Evolutionary conservation across 495 filamentous ascomycete genomes (phyloP).

Genomic region (Tuber magnatum): DNA sequence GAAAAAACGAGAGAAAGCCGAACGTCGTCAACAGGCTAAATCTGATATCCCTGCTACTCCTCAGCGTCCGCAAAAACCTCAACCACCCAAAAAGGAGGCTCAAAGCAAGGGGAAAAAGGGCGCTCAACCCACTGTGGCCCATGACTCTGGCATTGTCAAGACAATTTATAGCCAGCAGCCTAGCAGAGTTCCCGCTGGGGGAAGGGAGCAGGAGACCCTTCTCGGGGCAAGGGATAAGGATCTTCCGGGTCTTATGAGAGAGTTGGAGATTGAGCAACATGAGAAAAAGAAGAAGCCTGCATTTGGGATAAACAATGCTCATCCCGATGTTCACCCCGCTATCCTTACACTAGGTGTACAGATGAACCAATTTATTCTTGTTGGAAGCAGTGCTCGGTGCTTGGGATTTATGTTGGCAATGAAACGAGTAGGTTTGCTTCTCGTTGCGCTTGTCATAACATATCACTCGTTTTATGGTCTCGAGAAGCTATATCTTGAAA

Average conservation of each 20-base stretch:
- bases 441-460: background rate
- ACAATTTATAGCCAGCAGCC: slow-evolving; percentile 30
- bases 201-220: slow-evolving; percentile 40
- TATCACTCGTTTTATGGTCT: background rate
- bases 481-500: background rate
- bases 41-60: slow-evolving; percentile 37
- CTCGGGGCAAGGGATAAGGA: slow-evolving; percentile 44
- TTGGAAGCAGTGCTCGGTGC: slow-evolving; percentile 81
- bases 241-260: slow-evolving; percentile 45
- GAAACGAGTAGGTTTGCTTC: slow-evolving; percentile 58
- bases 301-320: slow-evolving; percentile 64
- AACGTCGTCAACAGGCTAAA: slow-evolving; percentile 60
- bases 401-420: slow-evolving; percentile 82
- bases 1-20: slow-evolving; percentile 71
- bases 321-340: slow-evolving; percentile 84
- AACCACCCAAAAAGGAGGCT: slow-evolving; percentile 37
- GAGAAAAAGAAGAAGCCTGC: slow-evolving; percentile 70
- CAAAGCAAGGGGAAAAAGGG: slow-evolving; percentile 38
- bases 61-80: slow-evolving; percentile 7
- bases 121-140: slow-evolving; percentile 29
- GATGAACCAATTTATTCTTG: slow-evolving; percentile 80
- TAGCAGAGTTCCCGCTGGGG: slow-evolving; percentile 26
- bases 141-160: slow-evolving; percentile 31
- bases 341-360: slow-evolving; percentile 80
- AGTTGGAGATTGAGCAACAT: slow-evolving; percentile 51